These are phyloP conservation scores for Umbelopsis sp. DNA, from an alignment of 371 early-diverging fungal genomes.

Conservation along the genomic window DNA sequence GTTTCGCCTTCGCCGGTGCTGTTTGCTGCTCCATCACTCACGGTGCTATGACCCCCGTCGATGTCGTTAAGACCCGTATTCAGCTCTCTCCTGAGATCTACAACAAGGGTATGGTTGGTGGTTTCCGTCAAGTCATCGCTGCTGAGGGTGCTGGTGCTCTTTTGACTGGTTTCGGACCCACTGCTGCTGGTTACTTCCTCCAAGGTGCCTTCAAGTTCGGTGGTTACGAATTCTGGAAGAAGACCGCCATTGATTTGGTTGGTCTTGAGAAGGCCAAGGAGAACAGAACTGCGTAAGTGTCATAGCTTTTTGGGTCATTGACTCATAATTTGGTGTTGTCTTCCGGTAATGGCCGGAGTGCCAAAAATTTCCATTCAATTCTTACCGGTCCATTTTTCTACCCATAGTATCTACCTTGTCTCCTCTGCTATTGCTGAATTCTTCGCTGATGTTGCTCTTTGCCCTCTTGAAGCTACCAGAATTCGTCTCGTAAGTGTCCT, in stretches of 20 bases:
- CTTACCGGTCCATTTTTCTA: too few species aligned
- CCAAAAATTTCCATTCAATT: too few species aligned
- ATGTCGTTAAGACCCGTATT: slow-evolving; percentile 73
- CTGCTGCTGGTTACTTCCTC: slow-evolving; percentile 83
- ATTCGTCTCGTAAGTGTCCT: slow-evolving; percentile 62
- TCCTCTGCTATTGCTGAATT: slow-evolving; percentile 90
- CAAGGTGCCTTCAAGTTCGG: slow-evolving; percentile 95
- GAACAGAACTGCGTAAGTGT: slow-evolving; percentile 68
- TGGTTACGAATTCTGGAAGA: slow-evolving; percentile 89
- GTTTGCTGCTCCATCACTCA: slow-evolving; percentile 77
- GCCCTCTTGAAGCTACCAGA: slow-evolving; percentile 81
- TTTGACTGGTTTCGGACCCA: slow-evolving; percentile 86
- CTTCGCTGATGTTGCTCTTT: slow-evolving; percentile 89
- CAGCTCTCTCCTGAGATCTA: slow-evolving; percentile 69
- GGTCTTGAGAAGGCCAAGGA: slow-evolving; percentile 80
- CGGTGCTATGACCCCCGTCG: slow-evolving; percentile 69
- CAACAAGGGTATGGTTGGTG: slow-evolving; percentile 67
- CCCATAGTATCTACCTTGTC: slow-evolving; percentile 70
- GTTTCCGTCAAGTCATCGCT: slow-evolving; percentile 73
- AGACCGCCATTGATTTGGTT: slow-evolving; percentile 70
- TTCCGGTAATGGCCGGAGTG: too few species aligned
- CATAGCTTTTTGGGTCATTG: neutral
- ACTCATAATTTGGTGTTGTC: neutral
- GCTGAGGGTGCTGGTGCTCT: slow-evolving; percentile 88
- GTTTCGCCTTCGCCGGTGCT: slow-evolving; percentile 79